Conservation (phyloP, 257 asterid species). For the Prunella vulgaris region DNA sequence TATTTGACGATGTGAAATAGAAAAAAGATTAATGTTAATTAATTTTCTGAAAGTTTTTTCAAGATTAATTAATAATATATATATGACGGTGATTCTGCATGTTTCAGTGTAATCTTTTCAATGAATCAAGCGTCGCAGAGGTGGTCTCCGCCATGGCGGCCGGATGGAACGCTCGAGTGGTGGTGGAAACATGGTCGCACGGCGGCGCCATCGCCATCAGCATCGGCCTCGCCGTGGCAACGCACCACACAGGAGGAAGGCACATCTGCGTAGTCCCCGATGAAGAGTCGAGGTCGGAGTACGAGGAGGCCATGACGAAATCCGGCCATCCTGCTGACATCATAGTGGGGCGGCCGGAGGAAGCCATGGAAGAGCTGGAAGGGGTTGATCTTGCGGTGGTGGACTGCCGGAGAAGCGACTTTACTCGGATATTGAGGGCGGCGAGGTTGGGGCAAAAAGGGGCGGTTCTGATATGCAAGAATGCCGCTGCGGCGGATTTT, state of each 20-base stretch:
- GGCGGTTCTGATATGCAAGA: conserved; percentile 77
- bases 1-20: too few relatives aligned
- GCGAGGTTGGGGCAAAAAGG: conserved; percentile 72
- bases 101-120: conserved; percentile 39
- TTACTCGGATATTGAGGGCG: conserved; percentile 36
- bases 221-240: conserved; percentile 69
- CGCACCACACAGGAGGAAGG: conserved; percentile 58
- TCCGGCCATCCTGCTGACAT: conserved; percentile 32
- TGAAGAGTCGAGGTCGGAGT: conserved; percentile 43
- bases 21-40: too few relatives aligned
- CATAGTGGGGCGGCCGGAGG: conserved; percentile 48
- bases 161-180: conserved; percentile 71
- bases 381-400: conserved; percentile 73
- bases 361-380: conserved; percentile 37
- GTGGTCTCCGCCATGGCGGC: conserved; percentile 84
- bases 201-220: conserved; percentile 69
- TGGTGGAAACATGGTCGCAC: conserved; percentile 77
- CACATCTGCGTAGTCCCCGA: conserved; percentile 70
- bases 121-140: conserved; percentile 68
- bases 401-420: conserved; percentile 46
- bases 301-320: conserved; percentile 35
- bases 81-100: too few relatives aligned
- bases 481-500: conserved; percentile 50
- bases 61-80: too few relatives aligned
- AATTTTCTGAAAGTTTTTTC: too few relatives aligned